Evolutionary conservation across 352 stramenopile species (phyloP), one percentile per base, ranked within the genome.

Genomic region (Halophytophthora batemanensis): DNA sequence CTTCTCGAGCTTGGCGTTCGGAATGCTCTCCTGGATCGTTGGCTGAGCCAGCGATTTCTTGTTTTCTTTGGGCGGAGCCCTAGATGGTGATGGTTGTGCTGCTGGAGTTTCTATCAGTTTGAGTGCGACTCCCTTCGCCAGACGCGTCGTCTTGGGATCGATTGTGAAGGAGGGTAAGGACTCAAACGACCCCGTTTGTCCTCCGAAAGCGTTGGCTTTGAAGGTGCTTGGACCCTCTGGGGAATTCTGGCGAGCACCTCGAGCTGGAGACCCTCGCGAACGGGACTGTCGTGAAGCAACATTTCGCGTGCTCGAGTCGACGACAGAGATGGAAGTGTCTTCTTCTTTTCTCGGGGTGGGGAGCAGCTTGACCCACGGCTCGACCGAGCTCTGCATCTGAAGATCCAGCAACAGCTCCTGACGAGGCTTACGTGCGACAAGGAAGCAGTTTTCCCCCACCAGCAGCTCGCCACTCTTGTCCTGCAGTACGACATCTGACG

Each of bases 391-490:
- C 37, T 68, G 50, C 12, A 59, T 64, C 5, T 69, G 55, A 5
- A 84, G 42, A 25, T 84, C 71, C 0, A 66, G 53, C 1, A 69
- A 47, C 2, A 86, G 46, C 35, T 82, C 76, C n/a, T 46, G 39
- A 2, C 76, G 69, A 5, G 54, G 29, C 17, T 75, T 84, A 36
- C 70, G 63, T 12, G 59, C 52, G 2, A 84, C 57, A 37, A 86
- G 43, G 21, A 66, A 69, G 37, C 72, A 86, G 43, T 86, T 86
- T 46, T 84, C 54, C 1, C 73, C 66, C 2, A 86, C 59, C 3
- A 86, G 17, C 7, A 86, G 59, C 23, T 81, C 73, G 13, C 76
- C 73, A 2, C 42, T 51, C 33, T 43, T 66, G 4, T 70, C 63
- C 7, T 75, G 41, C 25, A 84, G 40, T 1, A 82, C 65, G 21